Base-by-base conservation (phyloP, 1,284 basidiomycete species). In the Papiliotrema flavescens region DNA sequence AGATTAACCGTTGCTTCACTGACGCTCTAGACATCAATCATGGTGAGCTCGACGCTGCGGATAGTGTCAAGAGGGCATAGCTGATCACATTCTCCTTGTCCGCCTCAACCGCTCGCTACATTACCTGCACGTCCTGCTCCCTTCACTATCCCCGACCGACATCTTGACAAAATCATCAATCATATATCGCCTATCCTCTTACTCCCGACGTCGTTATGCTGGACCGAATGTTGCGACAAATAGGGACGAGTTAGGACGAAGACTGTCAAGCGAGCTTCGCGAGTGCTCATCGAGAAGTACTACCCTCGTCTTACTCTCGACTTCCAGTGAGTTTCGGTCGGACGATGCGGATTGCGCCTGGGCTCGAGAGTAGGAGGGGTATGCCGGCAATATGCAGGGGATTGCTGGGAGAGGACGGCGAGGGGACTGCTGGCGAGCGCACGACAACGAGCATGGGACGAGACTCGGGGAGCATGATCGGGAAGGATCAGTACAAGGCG, bases 161-260 rank as follows among this genome's bases (percentile, higher is more conserved):
- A 32, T 32, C 28, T 32, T 32, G 28, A 32, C 28, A 32, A 32
- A 32, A 32, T 32, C 28, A 32, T 32, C 28, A 32, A 32, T 32
- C 28, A 32, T 32, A 5, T 32, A 32, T 11, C 28, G 11, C 28
- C 28, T 32, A 32, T 11, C 15, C 46, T 47, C 3, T 19, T n/a
- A 23, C 42, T 7, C 42, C 23, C 42, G 17, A 15, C 42, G 42
- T 44, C 42, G 19, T 26, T 44, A 26, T 26, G 42, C 23, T 44
- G 23, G 19, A 34, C 14, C 4, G 26, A 26, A 28, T 28, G 11
- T 32, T 34, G 11, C 26, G 45, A 15, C 32, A 20, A 55, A 51
- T 80, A 97, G 95, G 96, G 96, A 81, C 93, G 95, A 76, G 95
- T 99, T 82, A 90, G 95, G 77, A 99, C 95, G 74, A 99, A 99